Evolutionary conservation across 2,329 filamentous ascomycete species (phyloP).

Genomic region (Knufia petricola): DNA sequence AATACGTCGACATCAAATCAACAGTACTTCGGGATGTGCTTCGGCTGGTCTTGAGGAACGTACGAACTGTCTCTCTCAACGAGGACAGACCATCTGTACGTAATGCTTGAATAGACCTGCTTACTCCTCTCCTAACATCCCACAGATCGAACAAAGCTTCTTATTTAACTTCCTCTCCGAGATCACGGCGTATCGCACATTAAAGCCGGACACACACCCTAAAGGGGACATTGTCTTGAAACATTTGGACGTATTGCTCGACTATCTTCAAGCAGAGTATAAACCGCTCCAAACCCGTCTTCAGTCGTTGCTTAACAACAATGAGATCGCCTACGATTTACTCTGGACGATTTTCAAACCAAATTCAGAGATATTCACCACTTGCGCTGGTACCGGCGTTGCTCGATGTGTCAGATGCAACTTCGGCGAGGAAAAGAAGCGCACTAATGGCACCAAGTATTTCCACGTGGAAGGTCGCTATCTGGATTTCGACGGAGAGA

Average conservation of each 20-base stretch:
- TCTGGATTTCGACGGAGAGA: slow-evolving; percentile 26
- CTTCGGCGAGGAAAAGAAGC: slow-evolving; percentile 18
- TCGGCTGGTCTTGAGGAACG: slow-evolving; percentile 24
- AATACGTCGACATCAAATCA: slow-evolving; percentile 29
- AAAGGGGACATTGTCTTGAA: background rate
- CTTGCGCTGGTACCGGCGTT: slow-evolving; percentile 8
- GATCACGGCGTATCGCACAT: slow-evolving; percentile 14
- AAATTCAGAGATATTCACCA: slow-evolving; percentile 25
- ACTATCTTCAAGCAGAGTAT: slow-evolving; percentile 22
- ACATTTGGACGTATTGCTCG: slow-evolving; percentile 24
- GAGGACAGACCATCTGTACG: slow-evolving; percentile 27
- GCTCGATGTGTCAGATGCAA: slow-evolving; percentile 20
- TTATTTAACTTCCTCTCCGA: slow-evolving; percentile 23
- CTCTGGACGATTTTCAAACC: slow-evolving; percentile 31
- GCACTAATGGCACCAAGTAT: slow-evolving; percentile 16
- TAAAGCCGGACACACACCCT: background rate
- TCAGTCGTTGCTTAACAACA: slow-evolving; percentile 23
- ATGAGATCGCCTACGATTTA: slow-evolving; percentile 29
- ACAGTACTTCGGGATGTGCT: slow-evolving; percentile 26
- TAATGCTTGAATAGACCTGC: background rate
- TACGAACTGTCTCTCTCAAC: slow-evolving; percentile 25
- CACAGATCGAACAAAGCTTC: slow-evolving; percentile 15
- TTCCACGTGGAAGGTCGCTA: slow-evolving; percentile 24
- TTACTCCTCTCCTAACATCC: slow-evolving; percentile 4
- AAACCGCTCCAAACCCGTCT: slow-evolving; percentile 20